Evolutionary conservation across 352 stramenopile species (phyloP), one percentile per base, ranked within the genome.

Genomic region (Pythium utonaiense): DNA sequence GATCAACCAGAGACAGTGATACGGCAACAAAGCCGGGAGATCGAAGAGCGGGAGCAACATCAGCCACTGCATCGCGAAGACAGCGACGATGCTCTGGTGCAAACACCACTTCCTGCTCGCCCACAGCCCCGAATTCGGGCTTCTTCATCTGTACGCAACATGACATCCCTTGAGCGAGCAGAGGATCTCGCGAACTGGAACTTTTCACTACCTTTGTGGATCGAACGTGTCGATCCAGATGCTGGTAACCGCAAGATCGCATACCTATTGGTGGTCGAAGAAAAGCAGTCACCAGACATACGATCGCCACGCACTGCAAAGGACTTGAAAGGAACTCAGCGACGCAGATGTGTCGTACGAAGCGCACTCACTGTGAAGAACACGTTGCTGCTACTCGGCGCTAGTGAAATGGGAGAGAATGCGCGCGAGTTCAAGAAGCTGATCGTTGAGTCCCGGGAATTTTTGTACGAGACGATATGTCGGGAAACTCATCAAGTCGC

Each of bases 141-240:
- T 9, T 57, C 55, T 2, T 62, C 64, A 3, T 66, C 57, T 9
- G 64, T 70, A 22, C 64, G 57, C 1, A 70, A 55, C 31, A 70
- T 70, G 64, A 60, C 57, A 6, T 51, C 64, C 6, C 17, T 63
- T 12, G 57, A 71, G 33, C 60, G 64, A n/a, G 72, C 67, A 1
- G 61, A 60, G 16, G 57, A 71, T 22, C 56, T 89, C 14, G 53
- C 40, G 17, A 72, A 62, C 42, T 67, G 89, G 48, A 64, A 56
- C 22, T 91, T 91, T 25, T 75, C 71, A 13, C 62, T 90, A 3
- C 69, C 76, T n/a, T 69, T 85, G 53, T 93, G 83, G 83, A 59
- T 91, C 17, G 83, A 93, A 40, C 77, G 71, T 9, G 83, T 91
- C 4, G 81, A 93, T 28, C 65, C 69, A 1, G 58, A 74, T 6